Evolutionary conservation across 805 yeast species (phyloP).

Genomic region (Yamadazyma sp.): DNA sequence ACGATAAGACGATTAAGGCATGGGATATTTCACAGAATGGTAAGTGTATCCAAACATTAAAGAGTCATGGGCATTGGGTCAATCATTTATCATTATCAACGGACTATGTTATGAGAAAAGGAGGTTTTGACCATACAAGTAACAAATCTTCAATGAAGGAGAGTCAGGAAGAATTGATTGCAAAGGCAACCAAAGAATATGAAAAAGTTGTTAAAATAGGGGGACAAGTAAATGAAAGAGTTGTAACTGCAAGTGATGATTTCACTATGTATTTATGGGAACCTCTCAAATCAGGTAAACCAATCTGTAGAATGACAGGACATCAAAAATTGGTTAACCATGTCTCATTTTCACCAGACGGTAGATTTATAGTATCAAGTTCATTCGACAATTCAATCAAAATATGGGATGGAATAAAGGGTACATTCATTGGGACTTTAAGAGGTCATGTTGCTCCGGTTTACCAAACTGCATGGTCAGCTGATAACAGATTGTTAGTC

Average conservation of each 20-base stretch:
- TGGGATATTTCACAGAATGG: constrained; percentile 84
- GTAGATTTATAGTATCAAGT: constrained; percentile 83
- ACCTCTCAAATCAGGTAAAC: constrained; percentile 75
- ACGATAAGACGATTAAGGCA: constrained; percentile 87
- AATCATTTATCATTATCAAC: constrained; percentile 91
- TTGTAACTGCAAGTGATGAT: constrained; percentile 95
- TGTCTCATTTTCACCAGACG: constrained; percentile 95
- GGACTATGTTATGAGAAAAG: constrained; percentile 81
- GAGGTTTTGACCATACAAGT: constrained; percentile 76
- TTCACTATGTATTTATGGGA: constrained; percentile 98
- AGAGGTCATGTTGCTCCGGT: constrained; percentile 98
- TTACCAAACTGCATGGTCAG: constrained; percentile 96
- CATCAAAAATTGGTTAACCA: constrained; percentile 96
- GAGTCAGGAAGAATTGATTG: constrained; percentile 27
- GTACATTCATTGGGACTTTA: constrained; percentile 83
- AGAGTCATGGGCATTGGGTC: constrained; percentile 97
- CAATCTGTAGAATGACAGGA: constrained; percentile 92
- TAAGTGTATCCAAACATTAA: constrained; percentile 70
- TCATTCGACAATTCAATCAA: constrained; percentile 95
- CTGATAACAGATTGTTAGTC: constrained; percentile 86
- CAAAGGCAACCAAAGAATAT: constrained; percentile 57
- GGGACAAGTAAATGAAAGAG: constrained; percentile 61
- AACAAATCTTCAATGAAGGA: constrained; percentile 35
- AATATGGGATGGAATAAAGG: constrained; percentile 93
- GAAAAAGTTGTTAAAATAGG: constrained; percentile 60